phyloP scores from a whole-genome alignment of 805 yeast species.

The Naumovozyma baii region DNA sequence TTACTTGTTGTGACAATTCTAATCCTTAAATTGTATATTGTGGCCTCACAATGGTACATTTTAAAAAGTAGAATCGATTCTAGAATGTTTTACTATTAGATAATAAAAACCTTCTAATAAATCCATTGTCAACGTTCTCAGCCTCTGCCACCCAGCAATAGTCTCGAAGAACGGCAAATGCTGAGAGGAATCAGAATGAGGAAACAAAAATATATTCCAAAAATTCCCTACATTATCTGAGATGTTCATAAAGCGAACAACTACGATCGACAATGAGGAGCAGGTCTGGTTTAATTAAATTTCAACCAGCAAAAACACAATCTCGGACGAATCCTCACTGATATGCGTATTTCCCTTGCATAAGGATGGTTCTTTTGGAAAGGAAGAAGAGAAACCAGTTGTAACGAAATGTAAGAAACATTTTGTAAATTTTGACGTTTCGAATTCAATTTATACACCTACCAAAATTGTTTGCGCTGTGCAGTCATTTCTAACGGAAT shows the following conservation, averaged over 20 bases:
- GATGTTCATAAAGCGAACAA: constrained; percentile 37
- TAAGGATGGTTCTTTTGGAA: constrained; percentile 59
- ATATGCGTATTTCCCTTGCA: constrained; percentile 99
- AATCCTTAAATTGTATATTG: neutral
- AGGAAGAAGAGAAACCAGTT: neutral
- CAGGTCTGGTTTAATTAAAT: constrained; percentile 85
- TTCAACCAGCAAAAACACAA: constrained; percentile 99
- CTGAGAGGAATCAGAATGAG: neutral
- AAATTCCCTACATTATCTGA: constrained; percentile 55
- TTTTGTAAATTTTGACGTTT: neutral
- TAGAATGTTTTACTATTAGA: too few relatives aligned
- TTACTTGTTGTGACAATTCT: neutral
- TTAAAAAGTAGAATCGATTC: too few relatives aligned
- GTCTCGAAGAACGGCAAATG: too few relatives aligned
- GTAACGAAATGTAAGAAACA: neutral
- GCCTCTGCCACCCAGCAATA: neutral
- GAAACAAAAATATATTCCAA: constrained; percentile 40
- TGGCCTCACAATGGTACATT: neutral
- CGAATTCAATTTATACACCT: neutral
- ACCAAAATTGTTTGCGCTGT: too few relatives aligned
- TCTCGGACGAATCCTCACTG: constrained; percentile 99
- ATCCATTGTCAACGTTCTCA: too few relatives aligned
- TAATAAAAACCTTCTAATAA: too few relatives aligned
- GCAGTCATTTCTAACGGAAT: too few relatives aligned
- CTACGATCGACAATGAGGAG: constrained; percentile 39